Percentiles rank a stretch among this genome's conserved stretches.
phyloP scores from a whole-genome alignment of 306 rosid species.

The Prunus padus region DNA sequence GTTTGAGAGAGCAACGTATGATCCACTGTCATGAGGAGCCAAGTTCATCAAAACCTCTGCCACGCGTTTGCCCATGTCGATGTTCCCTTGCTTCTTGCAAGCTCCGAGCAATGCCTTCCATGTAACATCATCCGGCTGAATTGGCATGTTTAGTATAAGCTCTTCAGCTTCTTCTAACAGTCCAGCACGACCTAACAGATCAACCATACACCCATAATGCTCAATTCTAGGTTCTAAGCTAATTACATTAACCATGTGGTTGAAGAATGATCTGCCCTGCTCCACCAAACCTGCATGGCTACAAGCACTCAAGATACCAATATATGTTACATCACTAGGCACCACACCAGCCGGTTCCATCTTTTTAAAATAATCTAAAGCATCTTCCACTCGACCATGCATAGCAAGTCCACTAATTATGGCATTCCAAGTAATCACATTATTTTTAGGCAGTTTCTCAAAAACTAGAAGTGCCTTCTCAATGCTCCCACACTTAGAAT shows the following conservation, averaged over 20 bases:
- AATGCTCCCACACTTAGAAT: slow-evolving; percentile 69
- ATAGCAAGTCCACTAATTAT: slow-evolving; percentile 67
- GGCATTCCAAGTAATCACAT: slow-evolving; percentile 69
- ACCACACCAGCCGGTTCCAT: slow-evolving; percentile 52
- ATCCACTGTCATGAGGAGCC: slow-evolving; percentile 71
- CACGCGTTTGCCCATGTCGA: slow-evolving; percentile 52
- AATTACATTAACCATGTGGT: slow-evolving; percentile 50
- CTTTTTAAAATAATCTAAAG: slow-evolving; percentile 42
- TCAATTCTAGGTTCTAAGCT: slow-evolving; percentile 65
- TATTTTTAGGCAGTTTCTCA: slow-evolving; percentile 52
- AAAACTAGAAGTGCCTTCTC: slow-evolving; percentile 77
- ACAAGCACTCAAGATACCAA: slow-evolving; percentile 66
- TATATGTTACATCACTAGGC: slow-evolving; percentile 70
- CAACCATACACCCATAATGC: slow-evolving; percentile 86
- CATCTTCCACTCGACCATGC: slow-evolving; percentile 58
- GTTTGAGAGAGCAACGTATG: slow-evolving; percentile 82
- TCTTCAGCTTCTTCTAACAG: slow-evolving; percentile 71
- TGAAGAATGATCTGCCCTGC: slow-evolving; percentile 52
- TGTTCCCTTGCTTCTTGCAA: slow-evolving; percentile 61
- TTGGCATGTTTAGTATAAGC: slow-evolving; percentile 58
- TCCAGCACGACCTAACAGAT: slow-evolving; percentile 68
- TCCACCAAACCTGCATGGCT: slow-evolving; percentile 73
- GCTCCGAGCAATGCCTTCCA: slow-evolving; percentile 91
- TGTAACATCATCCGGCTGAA: slow-evolving; percentile 63
- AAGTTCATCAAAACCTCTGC: slow-evolving; percentile 55